Base-by-base conservation (phyloP, 768 basidiomycete species). In the Nidularia pulvinata region DNA sequence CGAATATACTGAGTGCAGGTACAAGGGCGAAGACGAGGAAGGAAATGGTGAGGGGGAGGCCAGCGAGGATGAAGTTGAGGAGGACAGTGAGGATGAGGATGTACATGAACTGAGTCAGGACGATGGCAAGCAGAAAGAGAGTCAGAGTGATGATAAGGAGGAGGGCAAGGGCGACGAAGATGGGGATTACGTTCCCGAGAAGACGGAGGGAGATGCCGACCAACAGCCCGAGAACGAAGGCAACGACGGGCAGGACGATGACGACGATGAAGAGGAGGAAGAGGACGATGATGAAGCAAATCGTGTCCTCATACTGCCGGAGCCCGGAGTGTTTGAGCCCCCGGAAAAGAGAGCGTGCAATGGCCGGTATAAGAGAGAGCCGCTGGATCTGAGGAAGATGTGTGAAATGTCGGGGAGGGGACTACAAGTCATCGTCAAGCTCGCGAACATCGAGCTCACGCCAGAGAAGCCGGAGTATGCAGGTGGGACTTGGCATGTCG, bases 401-500 rank as follows among this genome's bases (percentile, higher is more conserved):
- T 43, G 13, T 43, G 39, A 13, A 56, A 52, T 19, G 51, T 53
- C n/a, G 48, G 51, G 19, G 52, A 52, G 30, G 4, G 59, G 61
- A 6, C 43, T 66, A 16, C 63, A 66, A 48, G 50, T 68, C 11
- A 66, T 69, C 33, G 55, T 65, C 49, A 65, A 68, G 47, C 45
- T 69, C 36, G 65, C 65, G 2, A 69, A 69, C 46, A 64, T 69
- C 14, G 56, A 68, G 25, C 55, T 69, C 36, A 70, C 68, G 2
- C 66, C 69, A 2, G 66, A 70, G 33, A 64, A 62, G 19, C 62
- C 65, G 1, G 50, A 61, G 16, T 69, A 64, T 30, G 49, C 32
- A 13, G 66, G 65, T 1, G 68, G 66, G 1, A 49, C 61, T 5
- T 70, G 68, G 69, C 67, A 70, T 39, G 59, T 69, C 7, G 68